Evolutionary conservation across 495 filamentous ascomycete species (phyloP), one percentile per base, ranked within the genome.

Genomic region (Tricharina praecox): DNA sequence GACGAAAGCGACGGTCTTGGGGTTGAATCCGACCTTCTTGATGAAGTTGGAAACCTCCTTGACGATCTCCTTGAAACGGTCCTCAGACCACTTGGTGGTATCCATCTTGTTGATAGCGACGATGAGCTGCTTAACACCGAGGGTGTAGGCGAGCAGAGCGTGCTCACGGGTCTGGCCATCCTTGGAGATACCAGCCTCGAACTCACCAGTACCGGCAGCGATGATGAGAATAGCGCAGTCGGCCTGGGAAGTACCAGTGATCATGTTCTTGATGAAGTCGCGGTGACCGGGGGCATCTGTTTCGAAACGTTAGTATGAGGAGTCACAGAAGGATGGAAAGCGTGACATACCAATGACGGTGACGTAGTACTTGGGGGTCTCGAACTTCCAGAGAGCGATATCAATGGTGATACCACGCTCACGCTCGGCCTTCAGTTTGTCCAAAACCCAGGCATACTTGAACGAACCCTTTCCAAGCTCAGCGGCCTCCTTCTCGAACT

Each of bases 191-290:
- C 90, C 90, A 81, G 90, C 90, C 80, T 97, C 90, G 78, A 97
- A 97, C 76, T 97, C 90, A 93, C 90, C 90, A 82, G 87, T 94
- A 73, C 90, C 90, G 63, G 90, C 86, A 62, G 88, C 90, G 72
- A 97, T 97, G 74, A 97, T 96, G 77, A 97, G 88, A 70, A 97
- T 83, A 63, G 92, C 90, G 72, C 87, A 96, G 66, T 97, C 90
- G 64, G 92, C 92, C 77, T 95, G 90, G 66, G 90, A 96, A 63
- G 90, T 96, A 82, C 90, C 90, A 74, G 90, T 96, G 76, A 96
- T 97, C 90, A 97, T 97, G 82, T 94, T 95, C 90, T 97, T 97
- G 83, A 97, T 97, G 75, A 97, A 97, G 67, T 97, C 90, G 85
- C 90, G 90, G 73, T 97, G 90, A 71, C 90, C 90, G 63, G 90